Evolutionary conservation across 2,329 filamentous ascomycete species (phyloP).

Genomic region (Capronia epimyces): DNA sequence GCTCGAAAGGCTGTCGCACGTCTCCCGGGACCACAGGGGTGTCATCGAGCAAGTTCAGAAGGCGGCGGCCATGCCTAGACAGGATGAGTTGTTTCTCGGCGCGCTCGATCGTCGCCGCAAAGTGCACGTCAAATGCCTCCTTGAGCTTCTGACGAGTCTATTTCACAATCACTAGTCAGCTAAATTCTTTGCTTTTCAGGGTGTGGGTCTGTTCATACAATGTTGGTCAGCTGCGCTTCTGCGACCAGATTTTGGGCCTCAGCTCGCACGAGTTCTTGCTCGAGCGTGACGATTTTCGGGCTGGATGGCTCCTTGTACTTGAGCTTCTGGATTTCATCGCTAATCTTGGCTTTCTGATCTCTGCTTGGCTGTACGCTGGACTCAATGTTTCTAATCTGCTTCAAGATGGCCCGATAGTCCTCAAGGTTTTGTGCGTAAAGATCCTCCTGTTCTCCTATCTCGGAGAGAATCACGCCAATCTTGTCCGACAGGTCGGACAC

Average conservation of each 20-base stretch:
- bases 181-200: background rate
- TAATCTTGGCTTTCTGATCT: slow-evolving; percentile 79
- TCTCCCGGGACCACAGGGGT: slow-evolving; percentile 85
- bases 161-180: slow-evolving; percentile 8
- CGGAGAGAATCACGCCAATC: slow-evolving; percentile 82
- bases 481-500: slow-evolving; percentile 92
- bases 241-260: slow-evolving; percentile 95
- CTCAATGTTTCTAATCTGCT: slow-evolving; percentile 93
- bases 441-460: slow-evolving; percentile 93
- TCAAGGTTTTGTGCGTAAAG: slow-evolving; percentile 79
- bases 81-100: slow-evolving; percentile 96
- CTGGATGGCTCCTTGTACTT: slow-evolving; percentile 90
- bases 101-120: slow-evolving; percentile 86
- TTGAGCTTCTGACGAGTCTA: slow-evolving; percentile 94
- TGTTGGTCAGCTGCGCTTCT: slow-evolving; percentile 91
- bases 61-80: slow-evolving; percentile 78
- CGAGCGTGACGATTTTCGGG: slow-evolving; percentile 71
- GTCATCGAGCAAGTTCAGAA: slow-evolving; percentile 83
- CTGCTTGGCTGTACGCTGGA: slow-evolving; percentile 88
- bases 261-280: slow-evolving; percentile 92
- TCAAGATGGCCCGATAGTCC: slow-evolving; percentile 74
- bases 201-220: slow-evolving; percentile 53
- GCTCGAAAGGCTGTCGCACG: slow-evolving; percentile 61
- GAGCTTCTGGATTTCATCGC: slow-evolving; percentile 84
- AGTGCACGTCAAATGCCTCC: slow-evolving; percentile 84